These are phyloP conservation scores for Agrostemma githago DNA, from an alignment of 148 eudicot genomes.

Conservation along the genomic window DNA sequence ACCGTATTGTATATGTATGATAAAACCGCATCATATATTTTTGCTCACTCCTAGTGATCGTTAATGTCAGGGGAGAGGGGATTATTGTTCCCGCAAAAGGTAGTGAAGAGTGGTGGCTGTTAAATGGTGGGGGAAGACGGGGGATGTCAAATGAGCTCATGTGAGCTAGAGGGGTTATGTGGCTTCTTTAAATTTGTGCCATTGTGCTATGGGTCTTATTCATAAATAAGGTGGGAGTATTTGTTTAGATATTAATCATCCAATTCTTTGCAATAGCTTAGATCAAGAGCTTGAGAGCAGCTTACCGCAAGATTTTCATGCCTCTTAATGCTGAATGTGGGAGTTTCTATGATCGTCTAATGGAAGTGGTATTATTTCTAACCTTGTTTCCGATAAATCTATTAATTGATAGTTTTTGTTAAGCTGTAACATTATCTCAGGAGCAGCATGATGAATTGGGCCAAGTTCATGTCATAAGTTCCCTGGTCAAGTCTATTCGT, in stretches of 20 bases:
- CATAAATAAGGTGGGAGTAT: background rate
- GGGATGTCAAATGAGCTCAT: too few species aligned
- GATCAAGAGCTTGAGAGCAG: conserved; percentile 80
- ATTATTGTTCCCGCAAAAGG: too few species aligned
- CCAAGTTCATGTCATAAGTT: conserved; percentile 51
- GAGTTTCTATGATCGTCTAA: conserved; percentile 66
- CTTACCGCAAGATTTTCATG: conserved; percentile 89
- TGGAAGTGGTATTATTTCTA: conserved; percentile 53
- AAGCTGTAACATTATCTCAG: conserved; percentile 28
- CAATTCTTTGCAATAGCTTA: conserved; percentile 29
- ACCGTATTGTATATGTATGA: too few species aligned
- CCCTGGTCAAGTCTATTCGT: conserved; percentile 68
- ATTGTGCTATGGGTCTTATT: too few species aligned
- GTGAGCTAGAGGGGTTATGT: too few species aligned
- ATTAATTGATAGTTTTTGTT: background rate
- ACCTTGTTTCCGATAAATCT: conserved; percentile 4
- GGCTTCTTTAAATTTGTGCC: too few species aligned
- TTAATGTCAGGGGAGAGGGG: too few species aligned
- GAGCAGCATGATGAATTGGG: conserved; percentile 67
- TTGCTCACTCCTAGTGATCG: too few species aligned
- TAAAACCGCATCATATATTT: too few species aligned
- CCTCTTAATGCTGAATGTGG: conserved; percentile 43
- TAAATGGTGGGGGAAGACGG: too few species aligned
- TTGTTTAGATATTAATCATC: conserved; percentile 12
- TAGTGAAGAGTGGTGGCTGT: too few species aligned